A percentile compares a stretch with the other conserved stretches of the same genome.
Conservation (phyloP, 371 early-diverging fungal species). For the Mortierella sp. region DNA sequence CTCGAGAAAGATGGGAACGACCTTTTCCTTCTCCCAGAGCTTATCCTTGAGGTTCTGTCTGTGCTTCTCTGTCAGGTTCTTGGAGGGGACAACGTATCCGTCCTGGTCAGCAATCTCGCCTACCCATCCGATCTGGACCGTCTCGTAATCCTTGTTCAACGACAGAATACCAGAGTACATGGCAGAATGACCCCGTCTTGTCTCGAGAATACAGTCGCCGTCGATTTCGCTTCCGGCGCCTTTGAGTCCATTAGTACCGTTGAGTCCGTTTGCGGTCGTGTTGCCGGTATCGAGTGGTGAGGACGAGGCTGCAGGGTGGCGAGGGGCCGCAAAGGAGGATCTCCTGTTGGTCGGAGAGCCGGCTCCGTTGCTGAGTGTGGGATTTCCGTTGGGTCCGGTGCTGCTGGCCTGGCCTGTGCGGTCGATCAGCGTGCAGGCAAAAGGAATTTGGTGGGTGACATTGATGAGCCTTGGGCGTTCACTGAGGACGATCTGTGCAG, state of each 20-base stretch:
- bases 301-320: slow-evolving; percentile 35
- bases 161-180: slow-evolving; percentile 81
- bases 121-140: slow-evolving; percentile 78
- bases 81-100: slow-evolving; percentile 51
- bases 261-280: background rate
- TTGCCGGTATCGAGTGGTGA: slow-evolving; percentile 2
- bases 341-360: slow-evolving; percentile 40
- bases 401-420: slow-evolving; percentile 10
- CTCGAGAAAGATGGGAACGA: slow-evolving; percentile 86
- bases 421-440: slow-evolving; percentile 62
- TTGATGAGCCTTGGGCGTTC: slow-evolving; percentile 66
- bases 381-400: slow-evolving; percentile 1
- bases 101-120: slow-evolving; percentile 67
- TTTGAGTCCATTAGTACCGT: background rate
- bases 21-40: slow-evolving; percentile 67
- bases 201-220: slow-evolving; percentile 49
- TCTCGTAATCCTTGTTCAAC: slow-evolving; percentile 64
- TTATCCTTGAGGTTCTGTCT: slow-evolving; percentile 59
- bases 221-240: slow-evolving; percentile 11
- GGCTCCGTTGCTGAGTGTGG: background rate
- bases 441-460: slow-evolving; percentile 76
- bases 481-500: slow-evolving; percentile 41
- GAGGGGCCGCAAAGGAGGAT: slow-evolving; percentile 35
- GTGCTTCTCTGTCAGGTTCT: slow-evolving; percentile 56
- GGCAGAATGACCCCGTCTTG: slow-evolving; percentile 81